These are phyloP conservation scores for Cercospora sp. DNA, from an alignment of 2,329 filamentous ascomycete genomes.

Conservation along the genomic window DNA sequence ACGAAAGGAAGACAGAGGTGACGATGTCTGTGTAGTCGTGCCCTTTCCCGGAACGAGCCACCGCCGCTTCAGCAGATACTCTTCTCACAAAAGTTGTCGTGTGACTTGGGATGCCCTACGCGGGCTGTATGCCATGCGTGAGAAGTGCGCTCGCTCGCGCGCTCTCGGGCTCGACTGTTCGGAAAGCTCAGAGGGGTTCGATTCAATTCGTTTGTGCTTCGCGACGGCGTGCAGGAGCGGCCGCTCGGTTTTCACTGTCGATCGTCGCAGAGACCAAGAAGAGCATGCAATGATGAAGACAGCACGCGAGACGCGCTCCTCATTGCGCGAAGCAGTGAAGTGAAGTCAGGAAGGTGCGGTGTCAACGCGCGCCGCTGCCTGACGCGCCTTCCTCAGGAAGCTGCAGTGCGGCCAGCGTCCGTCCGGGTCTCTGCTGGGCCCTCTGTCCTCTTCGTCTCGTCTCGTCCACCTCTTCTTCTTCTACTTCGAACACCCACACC, in stretches of 20 bases:
- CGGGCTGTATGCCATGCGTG: not conserved
- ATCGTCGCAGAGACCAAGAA: no score
- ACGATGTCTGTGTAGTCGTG: not conserved
- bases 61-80: not conserved
- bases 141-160: not conserved
- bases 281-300: not conserved
- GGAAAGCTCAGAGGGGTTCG: not conserved
- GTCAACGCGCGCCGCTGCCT: conserved; percentile 1
- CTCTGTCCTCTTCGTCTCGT: not conserved
- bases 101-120: not conserved
- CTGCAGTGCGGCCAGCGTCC: not conserved
- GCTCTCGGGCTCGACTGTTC: not conserved
- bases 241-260: not conserved
- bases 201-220: not conserved
- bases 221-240: not conserved
- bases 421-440: not conserved
- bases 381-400: conserved; percentile 6
- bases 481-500: not conserved
- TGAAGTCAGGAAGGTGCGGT: conserved; percentile 3
- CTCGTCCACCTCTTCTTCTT: not conserved
- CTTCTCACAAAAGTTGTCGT: not conserved
- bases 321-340: not conserved
- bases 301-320: not conserved
- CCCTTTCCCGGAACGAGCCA: not conserved
- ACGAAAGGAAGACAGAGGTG: not conserved